Percentiles rank a stretch among this genome's conserved stretches.
These are phyloP conservation scores for Wickerhamiella siamensis DNA, from an alignment of 805 yeast genomes.

Conservation along the genomic window DNA sequence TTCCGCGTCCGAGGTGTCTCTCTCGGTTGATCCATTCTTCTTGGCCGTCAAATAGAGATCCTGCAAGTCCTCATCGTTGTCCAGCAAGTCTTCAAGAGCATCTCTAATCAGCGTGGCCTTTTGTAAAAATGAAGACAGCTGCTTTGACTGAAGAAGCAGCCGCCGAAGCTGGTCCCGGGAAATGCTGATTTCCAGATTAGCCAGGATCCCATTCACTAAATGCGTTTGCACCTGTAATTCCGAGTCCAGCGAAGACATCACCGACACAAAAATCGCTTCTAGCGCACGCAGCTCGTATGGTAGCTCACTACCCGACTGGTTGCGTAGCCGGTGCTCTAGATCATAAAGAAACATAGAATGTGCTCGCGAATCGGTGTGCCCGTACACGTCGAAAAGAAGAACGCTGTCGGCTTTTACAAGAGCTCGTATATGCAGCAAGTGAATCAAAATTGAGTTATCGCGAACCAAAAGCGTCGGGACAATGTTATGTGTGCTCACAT, in stretches of 20 bases:
- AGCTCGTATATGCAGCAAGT: constrained; percentile 78
- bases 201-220: constrained; percentile 55
- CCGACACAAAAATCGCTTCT: constrained; percentile 74
- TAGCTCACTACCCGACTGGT: constrained; percentile 30
- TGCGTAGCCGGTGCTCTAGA: constrained; percentile 49
- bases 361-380: constrained; percentile 39
- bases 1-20: constrained; percentile 54
- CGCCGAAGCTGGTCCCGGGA: constrained; percentile 68
- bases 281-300: constrained; percentile 87
- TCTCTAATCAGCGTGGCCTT: constrained; percentile 73
- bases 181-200: constrained; percentile 67
- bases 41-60: constrained; percentile 66
- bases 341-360: constrained; percentile 72
- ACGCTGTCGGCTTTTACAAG: constrained; percentile 69
- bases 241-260: constrained; percentile 59
- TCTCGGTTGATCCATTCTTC: constrained; percentile 27
- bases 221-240: constrained; percentile 79
- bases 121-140: constrained; percentile 67
- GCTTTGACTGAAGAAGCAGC: constrained; percentile 70
- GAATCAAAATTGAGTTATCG: constrained; percentile 60
- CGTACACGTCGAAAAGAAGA: constrained; percentile 64
- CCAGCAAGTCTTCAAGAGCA: constrained; percentile 69
- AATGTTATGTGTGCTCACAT: constrained; percentile 63
- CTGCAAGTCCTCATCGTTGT: constrained; percentile 75
- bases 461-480: constrained; percentile 83